Conservation (phyloP, 176 grass and related monocot species). For the Hordeum marinum region DNA sequence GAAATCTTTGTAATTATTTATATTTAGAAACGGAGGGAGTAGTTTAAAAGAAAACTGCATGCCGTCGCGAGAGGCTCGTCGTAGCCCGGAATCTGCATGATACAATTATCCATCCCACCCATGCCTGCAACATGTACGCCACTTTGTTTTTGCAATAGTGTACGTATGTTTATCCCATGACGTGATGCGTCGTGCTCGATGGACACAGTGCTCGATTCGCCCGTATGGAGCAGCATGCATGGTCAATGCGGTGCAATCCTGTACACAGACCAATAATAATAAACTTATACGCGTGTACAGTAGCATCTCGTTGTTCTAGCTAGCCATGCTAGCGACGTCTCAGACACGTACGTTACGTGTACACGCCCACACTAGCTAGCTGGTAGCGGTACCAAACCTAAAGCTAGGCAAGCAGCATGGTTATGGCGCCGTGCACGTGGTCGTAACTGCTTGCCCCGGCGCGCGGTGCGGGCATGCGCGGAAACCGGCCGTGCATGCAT, state of each 20-base stretch:
- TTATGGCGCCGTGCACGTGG: not conserved
- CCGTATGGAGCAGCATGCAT: not conserved
- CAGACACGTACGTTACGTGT: not conserved
- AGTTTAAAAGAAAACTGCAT: no score
- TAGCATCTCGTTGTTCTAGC: not conserved
- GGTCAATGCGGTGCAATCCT: not conserved
- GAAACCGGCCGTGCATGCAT: not conserved
- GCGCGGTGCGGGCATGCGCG: not conserved
- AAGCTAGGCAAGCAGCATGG: not conserved
- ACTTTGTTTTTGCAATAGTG: not conserved
- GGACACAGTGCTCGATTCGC: not conserved
- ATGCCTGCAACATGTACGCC: not conserved
- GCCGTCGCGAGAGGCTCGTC: no score
- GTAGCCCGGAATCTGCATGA: not conserved
- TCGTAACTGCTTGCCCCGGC: not conserved
- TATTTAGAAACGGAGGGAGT: no score
- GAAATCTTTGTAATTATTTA: no score
- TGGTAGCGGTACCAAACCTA: not conserved
- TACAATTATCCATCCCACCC: not conserved
- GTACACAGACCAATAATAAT: not conserved
- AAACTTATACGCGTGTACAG: not conserved
- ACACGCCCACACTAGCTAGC: constrained; percentile 4
- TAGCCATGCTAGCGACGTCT: not conserved
- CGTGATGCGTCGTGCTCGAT: not conserved
- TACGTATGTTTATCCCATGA: not conserved